Percentiles rank a stretch among this genome's conserved stretches.
These are phyloP conservation scores for Trypanosoma cruzi DNA, from an alignment of 208 protist species.

Conservation along the genomic window DNA sequence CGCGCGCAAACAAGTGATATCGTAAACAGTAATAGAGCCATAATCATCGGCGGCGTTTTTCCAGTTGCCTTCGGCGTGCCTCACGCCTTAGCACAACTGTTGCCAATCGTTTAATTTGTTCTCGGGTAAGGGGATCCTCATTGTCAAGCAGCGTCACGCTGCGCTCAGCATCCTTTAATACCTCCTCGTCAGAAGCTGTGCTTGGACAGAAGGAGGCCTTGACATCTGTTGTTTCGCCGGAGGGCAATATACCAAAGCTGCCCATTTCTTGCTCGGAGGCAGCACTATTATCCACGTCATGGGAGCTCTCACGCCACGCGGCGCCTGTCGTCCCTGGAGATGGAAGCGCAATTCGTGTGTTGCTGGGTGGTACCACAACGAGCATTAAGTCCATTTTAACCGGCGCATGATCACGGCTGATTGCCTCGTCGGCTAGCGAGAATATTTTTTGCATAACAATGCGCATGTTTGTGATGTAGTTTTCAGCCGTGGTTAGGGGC, in stretches of 20 bases:
- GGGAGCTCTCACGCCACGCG: not conserved
- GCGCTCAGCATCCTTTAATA: not conserved
- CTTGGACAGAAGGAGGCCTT: not conserved
- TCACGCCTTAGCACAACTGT: constrained; percentile 40
- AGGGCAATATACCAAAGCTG: constrained; percentile 13
- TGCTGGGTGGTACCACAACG: constrained; percentile 19
- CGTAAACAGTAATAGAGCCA: too few species aligned
- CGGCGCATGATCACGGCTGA: not conserved
- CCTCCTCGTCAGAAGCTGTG: constrained; percentile 7
- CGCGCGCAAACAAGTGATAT: not conserved
- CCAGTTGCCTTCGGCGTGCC: constrained; percentile 31
- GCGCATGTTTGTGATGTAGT: constrained; percentile 40
- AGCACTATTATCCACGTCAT: not conserved
- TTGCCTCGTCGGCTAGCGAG: constrained; percentile 56
- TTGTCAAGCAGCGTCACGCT: constrained; percentile 13
- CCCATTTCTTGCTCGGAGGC: not conserved
- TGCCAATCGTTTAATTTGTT: constrained; percentile 70
- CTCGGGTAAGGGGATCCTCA: constrained; percentile 56
- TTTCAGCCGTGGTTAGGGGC: constrained; percentile 22
- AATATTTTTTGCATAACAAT: constrained; percentile 56
- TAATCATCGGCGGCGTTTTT: constrained; percentile 21
- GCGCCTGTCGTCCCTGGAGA: not conserved
- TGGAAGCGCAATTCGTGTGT: constrained; percentile 27
- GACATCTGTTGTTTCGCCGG: not conserved
- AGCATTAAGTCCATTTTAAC: not conserved